Percentiles rank a stretch among this genome's conserved stretches.
Conservation (phyloP, 2,329 filamentous ascomycete genomes). For the Dissoconium aciculare region DNA sequence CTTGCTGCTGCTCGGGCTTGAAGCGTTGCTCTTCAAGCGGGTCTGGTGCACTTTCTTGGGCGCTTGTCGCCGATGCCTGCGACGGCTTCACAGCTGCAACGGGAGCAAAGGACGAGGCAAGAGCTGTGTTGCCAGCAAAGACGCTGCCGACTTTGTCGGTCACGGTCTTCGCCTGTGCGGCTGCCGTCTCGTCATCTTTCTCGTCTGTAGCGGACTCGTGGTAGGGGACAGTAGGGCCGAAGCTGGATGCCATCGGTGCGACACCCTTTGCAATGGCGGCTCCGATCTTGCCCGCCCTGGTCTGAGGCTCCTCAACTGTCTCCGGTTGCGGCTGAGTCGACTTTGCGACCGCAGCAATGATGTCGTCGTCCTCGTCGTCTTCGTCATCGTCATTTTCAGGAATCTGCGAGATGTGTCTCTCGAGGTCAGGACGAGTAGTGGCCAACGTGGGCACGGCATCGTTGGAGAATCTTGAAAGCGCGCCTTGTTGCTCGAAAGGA, state of each 20-base stretch:
- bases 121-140: neutral
- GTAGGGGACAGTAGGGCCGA: neutral
- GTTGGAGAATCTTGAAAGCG: neutral
- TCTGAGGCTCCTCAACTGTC: neutral
- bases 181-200: neutral
- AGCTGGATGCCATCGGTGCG: neutral
- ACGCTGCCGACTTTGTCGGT: neutral
- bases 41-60: neutral
- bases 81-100: constrained; percentile 4
- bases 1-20: constrained; percentile 3
- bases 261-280: neutral
- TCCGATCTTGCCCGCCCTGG: neutral
- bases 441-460: neutral
- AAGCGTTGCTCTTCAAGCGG: constrained; percentile 7
- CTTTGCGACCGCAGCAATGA: neutral
- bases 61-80: constrained; percentile 2
- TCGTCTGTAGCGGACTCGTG: neutral
- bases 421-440: constrained; percentile 15
- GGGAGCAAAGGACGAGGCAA: neutral
- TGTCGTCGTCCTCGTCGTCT: constrained; percentile 9
- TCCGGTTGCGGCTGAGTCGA: neutral
- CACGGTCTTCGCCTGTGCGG: neutral
- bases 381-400: constrained; percentile 15
- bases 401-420: constrained; percentile 21
- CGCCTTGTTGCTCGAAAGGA: neutral